Base-by-base conservation (phyloP, 768 basidiomycete genomes). In the Lyophyllum shimeji region DNA sequence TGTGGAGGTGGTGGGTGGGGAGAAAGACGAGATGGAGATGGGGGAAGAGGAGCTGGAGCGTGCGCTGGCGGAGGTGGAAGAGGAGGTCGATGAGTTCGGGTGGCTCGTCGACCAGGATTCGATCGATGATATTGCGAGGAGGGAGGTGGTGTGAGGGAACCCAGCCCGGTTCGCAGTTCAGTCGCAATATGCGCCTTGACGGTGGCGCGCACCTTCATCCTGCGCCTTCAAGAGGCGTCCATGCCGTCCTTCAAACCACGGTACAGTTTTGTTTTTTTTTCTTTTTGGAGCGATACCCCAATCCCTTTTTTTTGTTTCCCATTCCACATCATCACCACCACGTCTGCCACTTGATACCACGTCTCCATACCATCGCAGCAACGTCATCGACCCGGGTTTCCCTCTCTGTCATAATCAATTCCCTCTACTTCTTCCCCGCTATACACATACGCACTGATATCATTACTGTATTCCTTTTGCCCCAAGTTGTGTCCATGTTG, bases 31-130 rank as follows among this genome's bases (percentile, higher is more conserved):
- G 46, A 51, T 54, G 57, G 42, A 27, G 7, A 52, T 55, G 58
- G 43, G 29, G 7, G 65, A 65, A 7, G 60, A 57, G 27, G 53
- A 60, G 25, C 47, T 65, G 17, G 58, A 54, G 39, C 34, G 27
- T 7, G 61, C 55, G 21, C 33, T 60, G 7, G 27, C 40, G 18
- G 53, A 47, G 42, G 61, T 53, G 2, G 63, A 60, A 24, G 64
- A 62, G 2, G 66, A 66, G n/a, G 61, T 60, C 15, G 64, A 59
- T 9, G 55, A 52, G 31, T 45, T 40, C 27, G 68, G 67, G n/a
- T 67, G 64, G 53, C 42, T 71, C 31, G 60, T 71, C 9, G 68
- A 71, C 44, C 53, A 66, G 45, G 69, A 69, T 15, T 65, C 65
- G 24, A 70, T 70, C 44, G 64, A 62, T 37, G 66, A 64, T 24